Base-by-base conservation (phyloP, 345 rosid species). In the Salix brachista region DNA sequence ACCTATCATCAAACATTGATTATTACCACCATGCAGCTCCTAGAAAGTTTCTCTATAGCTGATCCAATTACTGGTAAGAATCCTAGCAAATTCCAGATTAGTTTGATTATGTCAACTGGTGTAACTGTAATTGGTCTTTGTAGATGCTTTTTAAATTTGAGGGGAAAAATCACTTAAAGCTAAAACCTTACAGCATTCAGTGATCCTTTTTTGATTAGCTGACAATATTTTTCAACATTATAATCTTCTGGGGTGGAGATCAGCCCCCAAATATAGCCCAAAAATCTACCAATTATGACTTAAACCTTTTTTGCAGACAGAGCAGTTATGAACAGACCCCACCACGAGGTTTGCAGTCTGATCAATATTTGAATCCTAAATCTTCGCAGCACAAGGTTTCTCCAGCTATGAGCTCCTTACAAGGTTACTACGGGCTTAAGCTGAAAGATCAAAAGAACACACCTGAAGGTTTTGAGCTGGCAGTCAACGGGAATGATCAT, bases 251-350 rank as follows among this genome's bases (percentile, higher is more conserved):
- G 61, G 61, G 61, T 21, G 61, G 61, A 56, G n/a, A 23, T 21
- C 61, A 56, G 61, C 5, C 61, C 61, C 26, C 61, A n/a, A 56
- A 10, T 56, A 21, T 10, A 56, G 25, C 26, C 23, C 21, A 8
- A 56, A 32, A 56, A n/a, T 21, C 26, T 56, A 58, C 16, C 4
- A n/a, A 10, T 58, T 23, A 58, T 58, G 64, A 46, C 41, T 23
- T 60, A n/a, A 26, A 71, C 34, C 26, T 70, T 77, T 71, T 80
- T 80, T 90, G 88, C 97, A 92, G 98, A 54, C 83, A 79, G 48
- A 84, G 39, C 67, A 69, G 71, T 77, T 65, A 70, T 52, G 85
- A 76, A 41, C 81, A 70, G 71, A 74, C 78, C 68, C 69, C 88
- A 65, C 56, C 84, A 34, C 78, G 34, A 76, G 72, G 54, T 65